Evolutionary conservation across 108 stramenopile genomes (phyloP), one percentile per base, ranked within the genome.

Genomic region (Cyclostephanos invisitatus): DNA sequence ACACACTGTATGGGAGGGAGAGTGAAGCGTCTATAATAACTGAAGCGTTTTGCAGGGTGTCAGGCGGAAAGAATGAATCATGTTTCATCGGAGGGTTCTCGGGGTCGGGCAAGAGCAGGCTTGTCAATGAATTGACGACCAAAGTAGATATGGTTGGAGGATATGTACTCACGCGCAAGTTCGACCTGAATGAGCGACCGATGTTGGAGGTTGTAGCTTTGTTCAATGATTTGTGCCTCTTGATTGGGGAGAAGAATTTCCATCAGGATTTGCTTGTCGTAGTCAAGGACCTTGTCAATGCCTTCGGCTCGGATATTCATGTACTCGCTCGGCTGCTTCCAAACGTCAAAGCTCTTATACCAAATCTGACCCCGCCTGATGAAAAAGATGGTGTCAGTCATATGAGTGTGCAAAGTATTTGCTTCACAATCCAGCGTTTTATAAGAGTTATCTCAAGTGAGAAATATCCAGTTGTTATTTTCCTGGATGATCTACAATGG

Each of bases 401-500:
- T 42, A 60, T 67, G 20, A 74, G 49, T 56, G 24, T 67, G 42
- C 24, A 46, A 6, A 65, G 58, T 53, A 36, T 74, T 7, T 74
- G 74, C 32, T 78, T 61, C 42, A 58, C 64, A 20, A 32, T 78
- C 8, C 64, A 61, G 35, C 57, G 66, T 14, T 67, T 78, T 32
- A 72, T 78, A 66, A 60, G 71, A 50, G 36, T 72, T 24, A 8
- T 78, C 29, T 78, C 77, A 55, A 61, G 70, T 22, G n/a, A 20
- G 15, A 38, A 35, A 0, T 57, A 32, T 12, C 79, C 79, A 11
- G 51, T 80, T 8, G 56, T 80, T 62, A 44, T 83, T 21, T 80
- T 83, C 38, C 38, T 83, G 7, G 83, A 83, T 56, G 83, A 83
- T 64, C 40, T n/a, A n/a, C n/a, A n/a, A n/a, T n/a, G n/a, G n/a